A percentile compares a stretch with the other conserved stretches of the same genome.
Evolutionary conservation across 2,329 filamentous ascomycete species (phyloP).

Genomic region (Reticulascus tulasneorum): DNA sequence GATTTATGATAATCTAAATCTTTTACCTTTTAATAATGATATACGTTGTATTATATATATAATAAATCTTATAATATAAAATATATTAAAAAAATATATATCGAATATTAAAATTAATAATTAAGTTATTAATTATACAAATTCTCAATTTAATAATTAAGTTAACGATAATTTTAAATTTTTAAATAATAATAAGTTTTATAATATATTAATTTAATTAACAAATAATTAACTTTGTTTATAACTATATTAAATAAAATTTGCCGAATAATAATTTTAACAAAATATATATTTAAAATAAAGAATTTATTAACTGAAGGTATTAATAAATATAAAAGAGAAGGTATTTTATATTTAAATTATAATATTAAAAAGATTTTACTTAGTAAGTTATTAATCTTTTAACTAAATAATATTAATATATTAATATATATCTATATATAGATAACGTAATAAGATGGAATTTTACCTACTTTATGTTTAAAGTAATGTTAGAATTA

Average conservation of each 20-base stretch:
- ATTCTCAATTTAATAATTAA: background rate
- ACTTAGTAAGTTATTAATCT: background rate
- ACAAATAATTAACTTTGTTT: background rate
- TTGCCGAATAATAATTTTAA: background rate
- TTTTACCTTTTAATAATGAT: too few species aligned
- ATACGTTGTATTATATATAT: background rate
- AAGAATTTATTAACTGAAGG: background rate
- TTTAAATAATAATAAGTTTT: background rate
- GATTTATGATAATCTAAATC: background rate
- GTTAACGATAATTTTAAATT: background rate
- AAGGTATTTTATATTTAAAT: background rate
- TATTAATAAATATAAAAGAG: slow-evolving; percentile 1
- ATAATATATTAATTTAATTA: background rate
- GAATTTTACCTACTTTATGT: background rate
- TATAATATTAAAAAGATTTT: background rate
- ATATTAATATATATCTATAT: background rate
- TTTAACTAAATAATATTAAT: background rate
- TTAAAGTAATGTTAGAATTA: background rate
- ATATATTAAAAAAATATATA: background rate
- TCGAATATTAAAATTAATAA: background rate
- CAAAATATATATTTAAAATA: background rate
- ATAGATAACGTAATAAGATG: background rate
- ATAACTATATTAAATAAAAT: background rate
- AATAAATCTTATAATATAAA: background rate
- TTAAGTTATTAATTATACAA: background rate